phyloP scores from a whole-genome alignment of 345 rosid genomes.

The Noccaea bulbosa region DNA sequence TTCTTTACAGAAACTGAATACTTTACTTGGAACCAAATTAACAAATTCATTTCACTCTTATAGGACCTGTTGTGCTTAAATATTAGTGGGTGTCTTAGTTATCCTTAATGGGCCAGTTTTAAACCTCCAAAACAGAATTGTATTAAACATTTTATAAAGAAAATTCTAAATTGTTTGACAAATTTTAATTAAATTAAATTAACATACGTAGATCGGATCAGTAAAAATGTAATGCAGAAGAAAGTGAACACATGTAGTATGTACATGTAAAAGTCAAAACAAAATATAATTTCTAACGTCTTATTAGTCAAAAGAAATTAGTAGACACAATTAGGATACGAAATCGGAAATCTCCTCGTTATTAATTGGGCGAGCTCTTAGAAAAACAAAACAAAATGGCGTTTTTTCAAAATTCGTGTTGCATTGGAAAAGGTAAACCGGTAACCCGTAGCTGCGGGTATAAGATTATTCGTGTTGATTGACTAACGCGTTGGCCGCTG shows the following conservation, averaged over 20 bases:
- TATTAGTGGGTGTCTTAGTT: not conserved
- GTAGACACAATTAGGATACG: too few species aligned
- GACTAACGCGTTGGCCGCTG: conserved; percentile 28
- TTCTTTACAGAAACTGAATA: not conserved
- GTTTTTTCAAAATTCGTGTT: not conserved
- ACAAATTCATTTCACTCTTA: not conserved
- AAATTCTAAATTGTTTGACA: too few species aligned
- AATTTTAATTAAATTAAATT: too few species aligned
- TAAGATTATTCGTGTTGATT: conserved; percentile 23
- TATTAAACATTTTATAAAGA: too few species aligned
- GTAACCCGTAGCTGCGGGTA: conserved; percentile 21
- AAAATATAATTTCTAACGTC: not conserved
- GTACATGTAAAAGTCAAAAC: not conserved
- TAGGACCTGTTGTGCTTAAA: not conserved
- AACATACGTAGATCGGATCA: too few species aligned
- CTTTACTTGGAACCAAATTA: not conserved
- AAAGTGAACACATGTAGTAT: not conserved
- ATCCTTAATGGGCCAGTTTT: not conserved
- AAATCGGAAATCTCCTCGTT: too few species aligned
- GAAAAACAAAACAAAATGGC: not conserved
- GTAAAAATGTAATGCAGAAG: too few species aligned
- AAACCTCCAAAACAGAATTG: not conserved
- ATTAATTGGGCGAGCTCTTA: not conserved
- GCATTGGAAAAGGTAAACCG: conserved; percentile 28
- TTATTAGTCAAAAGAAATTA: too few species aligned